Evolutionary conservation across 441 rosid genomes (phyloP).

Genomic region (Euphorbia schlechtendalii): DNA sequence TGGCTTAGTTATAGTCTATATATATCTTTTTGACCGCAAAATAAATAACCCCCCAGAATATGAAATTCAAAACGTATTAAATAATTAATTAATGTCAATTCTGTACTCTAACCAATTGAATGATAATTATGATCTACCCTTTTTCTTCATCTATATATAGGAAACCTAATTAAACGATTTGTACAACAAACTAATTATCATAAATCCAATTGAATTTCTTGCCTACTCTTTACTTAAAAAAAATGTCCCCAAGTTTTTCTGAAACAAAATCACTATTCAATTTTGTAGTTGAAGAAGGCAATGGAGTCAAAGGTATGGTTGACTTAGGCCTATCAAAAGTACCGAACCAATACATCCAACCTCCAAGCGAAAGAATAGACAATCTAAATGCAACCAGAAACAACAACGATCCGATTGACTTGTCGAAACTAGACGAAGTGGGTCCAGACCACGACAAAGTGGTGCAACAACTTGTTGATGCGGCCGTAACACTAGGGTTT

Average conservation of each 20-base stretch:
- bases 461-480: slow-evolving; percentile 30
- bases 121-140: too few relatives aligned
- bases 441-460: slow-evolving; percentile 41
- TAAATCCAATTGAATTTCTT: too few relatives aligned
- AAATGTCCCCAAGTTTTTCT: slow-evolving; percentile 30
- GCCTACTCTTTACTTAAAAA: too few relatives aligned
- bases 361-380: slow-evolving; percentile 40
- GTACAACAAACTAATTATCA: neutral
- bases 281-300: slow-evolving; percentile 41
- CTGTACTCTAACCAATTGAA: too few relatives aligned
- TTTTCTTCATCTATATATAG: too few relatives aligned
- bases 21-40: too few relatives aligned
- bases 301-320: slow-evolving; percentile 52
- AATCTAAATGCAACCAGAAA: slow-evolving; percentile 18
- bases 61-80: too few relatives aligned
- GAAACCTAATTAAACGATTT: too few relatives aligned
- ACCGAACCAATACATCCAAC: slow-evolving; percentile 44
- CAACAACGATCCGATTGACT: slow-evolving; percentile 35
- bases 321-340: slow-evolving; percentile 41
- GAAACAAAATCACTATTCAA: slow-evolving; percentile 33
- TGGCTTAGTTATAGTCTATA: too few relatives aligned
- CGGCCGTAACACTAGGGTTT: slow-evolving; percentile 51
- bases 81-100: too few relatives aligned
- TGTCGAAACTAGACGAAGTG: slow-evolving; percentile 26
- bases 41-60: too few relatives aligned